Conservation (phyloP, 768 basidiomycete species). For the Collybia mongolica region DNA sequence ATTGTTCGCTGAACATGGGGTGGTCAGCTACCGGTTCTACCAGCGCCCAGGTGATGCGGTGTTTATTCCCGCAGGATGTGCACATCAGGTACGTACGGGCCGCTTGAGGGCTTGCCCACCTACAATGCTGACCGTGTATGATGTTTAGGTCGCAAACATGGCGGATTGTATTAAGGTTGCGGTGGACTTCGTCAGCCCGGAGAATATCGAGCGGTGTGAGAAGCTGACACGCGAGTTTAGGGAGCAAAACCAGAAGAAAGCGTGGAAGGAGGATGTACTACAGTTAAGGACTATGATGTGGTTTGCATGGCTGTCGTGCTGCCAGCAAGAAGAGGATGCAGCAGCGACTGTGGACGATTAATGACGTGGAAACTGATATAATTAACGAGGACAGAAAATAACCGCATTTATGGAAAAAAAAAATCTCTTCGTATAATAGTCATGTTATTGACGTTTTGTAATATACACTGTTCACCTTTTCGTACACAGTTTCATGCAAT, state of each 20-base stretch:
- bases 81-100: constrained; percentile 66
- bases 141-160: constrained; percentile 77
- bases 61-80: constrained; percentile 93
- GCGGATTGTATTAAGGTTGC: constrained; percentile 97
- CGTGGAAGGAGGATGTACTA: constrained; percentile 94
- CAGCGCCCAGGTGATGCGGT: constrained; percentile 92
- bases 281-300: constrained; percentile 92
- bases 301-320: constrained; percentile 85
- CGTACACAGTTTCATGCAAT: too few species aligned
- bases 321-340: constrained; percentile 26
- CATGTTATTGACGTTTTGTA: too few species aligned
- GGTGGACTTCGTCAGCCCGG: constrained; percentile 91
- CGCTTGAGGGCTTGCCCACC: neutral
- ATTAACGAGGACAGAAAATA: too few species aligned
- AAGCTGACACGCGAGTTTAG: constrained; percentile 86
- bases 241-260: constrained; percentile 81
- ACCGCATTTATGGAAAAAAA: too few species aligned
- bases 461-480: too few species aligned
- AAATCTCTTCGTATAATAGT: too few species aligned
- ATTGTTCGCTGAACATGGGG: constrained; percentile 64
- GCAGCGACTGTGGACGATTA: too few species aligned
- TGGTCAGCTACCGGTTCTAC: constrained; percentile 81
- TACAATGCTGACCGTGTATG: constrained; percentile 3
- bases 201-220: constrained; percentile 87
- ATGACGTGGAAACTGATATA: too few species aligned